Evolutionary conservation across 2,329 filamentous ascomycete species (phyloP).

Genomic region (Aspergillus versicolor): DNA sequence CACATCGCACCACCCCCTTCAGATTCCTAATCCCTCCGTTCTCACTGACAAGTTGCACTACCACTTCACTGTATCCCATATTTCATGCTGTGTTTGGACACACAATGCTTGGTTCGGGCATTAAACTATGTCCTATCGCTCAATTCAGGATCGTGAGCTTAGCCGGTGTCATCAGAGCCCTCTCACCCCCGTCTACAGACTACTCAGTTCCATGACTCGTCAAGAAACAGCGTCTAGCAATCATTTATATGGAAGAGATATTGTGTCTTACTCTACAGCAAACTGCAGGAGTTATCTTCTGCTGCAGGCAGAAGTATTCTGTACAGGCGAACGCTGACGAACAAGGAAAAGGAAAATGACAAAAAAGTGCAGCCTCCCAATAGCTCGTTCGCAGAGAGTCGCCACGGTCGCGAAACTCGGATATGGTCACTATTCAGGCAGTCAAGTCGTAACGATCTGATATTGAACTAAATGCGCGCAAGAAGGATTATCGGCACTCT

Average conservation of each 20-base stretch:
- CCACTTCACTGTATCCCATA: background rate
- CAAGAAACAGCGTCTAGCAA: background rate
- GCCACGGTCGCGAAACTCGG: slow-evolving; percentile 20
- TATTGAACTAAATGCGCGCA: slow-evolving; percentile 39
- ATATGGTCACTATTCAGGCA: slow-evolving; percentile 23
- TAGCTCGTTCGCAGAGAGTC: slow-evolving; percentile 15
- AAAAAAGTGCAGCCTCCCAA: slow-evolving; percentile 14
- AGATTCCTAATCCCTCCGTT: slow-evolving; percentile 10
- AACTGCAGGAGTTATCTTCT: slow-evolving; percentile 15
- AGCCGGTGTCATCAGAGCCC: background rate
- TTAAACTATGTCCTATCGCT: background rate
- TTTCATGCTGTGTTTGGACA: background rate
- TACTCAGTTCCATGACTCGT: background rate
- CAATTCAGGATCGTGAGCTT: background rate
- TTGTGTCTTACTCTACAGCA: slow-evolving; percentile 23
- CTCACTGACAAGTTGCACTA: background rate
- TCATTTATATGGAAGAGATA: slow-evolving; percentile 12
- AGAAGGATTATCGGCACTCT: slow-evolving; percentile 28
- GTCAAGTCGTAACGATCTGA: slow-evolving; percentile 38
- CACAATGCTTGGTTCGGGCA: background rate
- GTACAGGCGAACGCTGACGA: slow-evolving; percentile 28
- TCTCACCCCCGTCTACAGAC: background rate
- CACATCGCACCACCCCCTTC: slow-evolving; percentile 14
- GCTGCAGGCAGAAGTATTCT: slow-evolving; percentile 25
- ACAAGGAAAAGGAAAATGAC: slow-evolving; percentile 17